Evolutionary conservation across 805 yeast genomes (phyloP), one percentile per base, ranked within the genome.

Genomic region (Wickerhamiella sergipiensis): DNA sequence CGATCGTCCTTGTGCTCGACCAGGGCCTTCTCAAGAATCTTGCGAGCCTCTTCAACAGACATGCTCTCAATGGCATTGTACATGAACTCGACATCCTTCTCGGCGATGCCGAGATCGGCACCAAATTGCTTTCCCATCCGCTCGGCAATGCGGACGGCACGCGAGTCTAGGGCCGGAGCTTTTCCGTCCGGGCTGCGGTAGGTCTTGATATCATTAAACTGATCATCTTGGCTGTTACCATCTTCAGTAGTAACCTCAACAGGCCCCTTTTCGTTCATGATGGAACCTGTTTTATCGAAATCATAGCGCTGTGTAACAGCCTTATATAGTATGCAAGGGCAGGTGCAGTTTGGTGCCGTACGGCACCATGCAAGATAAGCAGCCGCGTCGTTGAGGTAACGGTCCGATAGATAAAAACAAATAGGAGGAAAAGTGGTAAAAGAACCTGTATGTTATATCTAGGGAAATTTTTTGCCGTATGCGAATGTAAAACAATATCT

Each of bases 1-100:
- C 72, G 70, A 59, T 78, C 83, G 48, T 68, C 71, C 6, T 57
- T 57, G 56, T 76, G 79, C 17, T 71, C 68, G 1, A 57, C 67
- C 4, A 71, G 53, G 6, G 75, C 71, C 18, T 67, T 63, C 29
- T 61, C 59, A 43, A 79, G 59, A 42, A 76, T 68, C 7, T 64
- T 64, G 0, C 69, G 42, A 0, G 78, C 71, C 40, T 73, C 75
- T 2, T 65, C 69, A 17, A 55, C 23, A 13, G 40, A 36, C 40
- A 36, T 36, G 19, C 40, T 36, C 19, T 36, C 40, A 17, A 36
- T 36, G 19, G 40, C 40, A 13, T 43, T 22, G 46, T 43, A 43
- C 46, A 43, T 43, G 22, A 43, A 43, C 31, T 43, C 33, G 29
- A 43, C 19, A 9, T 43, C 33, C 33, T 22, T 23, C 36, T 43